Evolutionary conservation across 257 asterid species (phyloP).

Genomic region (Cruciata laevipes): DNA sequence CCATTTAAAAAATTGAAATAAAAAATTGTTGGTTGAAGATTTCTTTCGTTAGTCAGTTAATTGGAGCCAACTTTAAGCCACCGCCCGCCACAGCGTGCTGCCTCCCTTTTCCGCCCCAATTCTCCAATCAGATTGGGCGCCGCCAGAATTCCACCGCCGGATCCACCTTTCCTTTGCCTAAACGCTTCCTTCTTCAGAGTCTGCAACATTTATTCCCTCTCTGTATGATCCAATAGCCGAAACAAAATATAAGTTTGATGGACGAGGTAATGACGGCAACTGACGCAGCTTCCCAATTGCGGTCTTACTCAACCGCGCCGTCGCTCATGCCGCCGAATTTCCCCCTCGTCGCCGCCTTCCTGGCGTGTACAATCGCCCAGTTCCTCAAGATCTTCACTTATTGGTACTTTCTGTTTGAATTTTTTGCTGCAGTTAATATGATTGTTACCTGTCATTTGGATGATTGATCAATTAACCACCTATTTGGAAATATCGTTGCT

Average conservation of each 20-base stretch:
- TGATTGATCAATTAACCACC: neutral
- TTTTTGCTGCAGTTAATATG: neutral
- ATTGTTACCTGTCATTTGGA: neutral
- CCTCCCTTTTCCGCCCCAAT: neutral
- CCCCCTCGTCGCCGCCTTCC: constrained; percentile 72
- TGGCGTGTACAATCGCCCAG: constrained; percentile 86
- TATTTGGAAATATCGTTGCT: neutral
- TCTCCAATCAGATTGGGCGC: neutral
- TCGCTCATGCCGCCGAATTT: constrained; percentile 54
- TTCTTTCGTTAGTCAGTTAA: neutral
- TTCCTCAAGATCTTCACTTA: constrained; percentile 85
- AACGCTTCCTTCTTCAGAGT: neutral
- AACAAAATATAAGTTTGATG: constrained; percentile 10
- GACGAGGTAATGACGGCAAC: constrained; percentile 52
- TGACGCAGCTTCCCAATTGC: constrained; percentile 70
- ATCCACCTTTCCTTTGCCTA: neutral
- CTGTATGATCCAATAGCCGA: neutral
- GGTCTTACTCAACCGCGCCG: constrained; percentile 27
- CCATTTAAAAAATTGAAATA: neutral
- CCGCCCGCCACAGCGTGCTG: neutral
- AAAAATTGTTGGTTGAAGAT: neutral
- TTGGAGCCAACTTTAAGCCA: neutral
- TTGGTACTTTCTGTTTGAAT: constrained; percentile 39
- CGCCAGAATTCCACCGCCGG: neutral
- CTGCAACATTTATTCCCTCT: neutral